phyloP scores from a whole-genome alignment of 2,329 filamentous ascomycete genomes.

The Ophiostoma sp. region DNA sequence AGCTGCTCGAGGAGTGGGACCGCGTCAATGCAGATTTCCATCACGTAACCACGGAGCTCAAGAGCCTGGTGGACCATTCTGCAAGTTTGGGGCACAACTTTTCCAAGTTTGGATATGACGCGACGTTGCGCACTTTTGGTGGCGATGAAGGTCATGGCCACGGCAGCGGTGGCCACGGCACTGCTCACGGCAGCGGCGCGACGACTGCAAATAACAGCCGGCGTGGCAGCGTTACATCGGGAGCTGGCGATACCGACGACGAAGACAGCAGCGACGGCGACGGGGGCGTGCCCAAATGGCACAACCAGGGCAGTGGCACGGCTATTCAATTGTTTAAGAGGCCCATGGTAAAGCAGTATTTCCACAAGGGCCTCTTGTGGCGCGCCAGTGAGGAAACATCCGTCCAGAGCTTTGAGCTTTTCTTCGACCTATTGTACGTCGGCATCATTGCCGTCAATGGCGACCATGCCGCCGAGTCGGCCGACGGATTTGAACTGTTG shows the following conservation, averaged over 20 bases:
- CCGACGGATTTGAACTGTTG: constrained; percentile 51
- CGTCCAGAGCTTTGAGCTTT: constrained; percentile 59
- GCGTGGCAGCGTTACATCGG: constrained; percentile 14
- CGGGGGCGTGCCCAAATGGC: constrained; percentile 24
- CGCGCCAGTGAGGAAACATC: constrained; percentile 53
- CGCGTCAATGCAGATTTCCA: constrained; percentile 49
- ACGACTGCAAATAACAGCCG: constrained; percentile 17
- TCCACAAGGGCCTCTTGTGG: constrained; percentile 61
- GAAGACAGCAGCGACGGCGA: constrained; percentile 8
- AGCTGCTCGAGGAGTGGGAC: constrained; percentile 52
- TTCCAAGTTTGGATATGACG: constrained; percentile 57
- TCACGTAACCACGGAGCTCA: constrained; percentile 48
- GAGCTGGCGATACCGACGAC: constrained; percentile 26
- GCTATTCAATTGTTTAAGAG: constrained; percentile 54
- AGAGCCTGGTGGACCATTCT: constrained; percentile 47
- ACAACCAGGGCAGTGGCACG: constrained; percentile 35
- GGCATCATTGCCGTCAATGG: constrained; percentile 61
- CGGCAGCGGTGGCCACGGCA: constrained; percentile 14
- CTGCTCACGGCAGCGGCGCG: neutral
- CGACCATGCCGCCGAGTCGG: constrained; percentile 53
- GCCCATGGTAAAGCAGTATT: constrained; percentile 60
- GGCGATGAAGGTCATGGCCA: constrained; percentile 29
- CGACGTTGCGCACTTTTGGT: constrained; percentile 47
- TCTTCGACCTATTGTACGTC: constrained; percentile 59
- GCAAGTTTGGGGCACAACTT: constrained; percentile 54